Percentiles rank a stretch among this genome's conserved stretches.
These are phyloP conservation scores for Stenogyne calaminthoides DNA, from an alignment of 305 asterid species.

Conservation along the genomic window DNA sequence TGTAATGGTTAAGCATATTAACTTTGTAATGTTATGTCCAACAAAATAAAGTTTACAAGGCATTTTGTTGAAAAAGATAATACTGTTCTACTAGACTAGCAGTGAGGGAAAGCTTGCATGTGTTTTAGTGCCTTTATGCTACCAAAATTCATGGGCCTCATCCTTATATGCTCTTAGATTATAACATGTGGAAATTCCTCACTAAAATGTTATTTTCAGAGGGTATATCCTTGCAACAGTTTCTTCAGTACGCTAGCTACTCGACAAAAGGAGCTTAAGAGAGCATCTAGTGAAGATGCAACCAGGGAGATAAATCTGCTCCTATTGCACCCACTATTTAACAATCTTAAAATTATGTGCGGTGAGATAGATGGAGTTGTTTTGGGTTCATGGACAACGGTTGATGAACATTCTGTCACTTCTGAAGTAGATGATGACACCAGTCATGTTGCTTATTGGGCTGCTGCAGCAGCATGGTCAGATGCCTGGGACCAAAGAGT, in stretches of 20 bases:
- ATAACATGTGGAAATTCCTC: too few relatives aligned
- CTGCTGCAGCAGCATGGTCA: conserved; percentile 95
- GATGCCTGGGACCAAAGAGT: conserved; percentile 95
- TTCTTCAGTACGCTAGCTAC: conserved; percentile 66
- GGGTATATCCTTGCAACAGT: conserved; percentile 96
- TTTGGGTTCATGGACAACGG: conserved; percentile 81
- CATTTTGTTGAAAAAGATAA: not conserved
- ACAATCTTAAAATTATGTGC: conserved; percentile 56
- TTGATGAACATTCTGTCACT: conserved; percentile 53
- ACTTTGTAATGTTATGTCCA: not conserved
- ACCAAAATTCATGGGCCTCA: not conserved
- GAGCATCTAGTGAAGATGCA: conserved; percentile 46
- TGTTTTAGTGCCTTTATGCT: not conserved
- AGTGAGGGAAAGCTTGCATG: not conserved
- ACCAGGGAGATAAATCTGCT: conserved; percentile 51
- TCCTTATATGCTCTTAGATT: conserved; percentile 12
- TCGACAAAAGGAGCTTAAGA: conserved; percentile 54
- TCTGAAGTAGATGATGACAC: conserved; percentile 77
- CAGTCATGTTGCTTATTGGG: conserved; percentile 84
- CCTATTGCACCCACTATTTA: conserved; percentile 59
- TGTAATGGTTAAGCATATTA: not conserved
- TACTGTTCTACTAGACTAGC: not conserved
- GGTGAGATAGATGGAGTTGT: conserved; percentile 98
- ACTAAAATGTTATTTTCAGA: conserved; percentile 51
- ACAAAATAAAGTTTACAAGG: conserved; percentile 2